These are phyloP conservation scores for Rubia tinctorum DNA, from an alignment of 305 asterid species.

Conservation along the genomic window DNA sequence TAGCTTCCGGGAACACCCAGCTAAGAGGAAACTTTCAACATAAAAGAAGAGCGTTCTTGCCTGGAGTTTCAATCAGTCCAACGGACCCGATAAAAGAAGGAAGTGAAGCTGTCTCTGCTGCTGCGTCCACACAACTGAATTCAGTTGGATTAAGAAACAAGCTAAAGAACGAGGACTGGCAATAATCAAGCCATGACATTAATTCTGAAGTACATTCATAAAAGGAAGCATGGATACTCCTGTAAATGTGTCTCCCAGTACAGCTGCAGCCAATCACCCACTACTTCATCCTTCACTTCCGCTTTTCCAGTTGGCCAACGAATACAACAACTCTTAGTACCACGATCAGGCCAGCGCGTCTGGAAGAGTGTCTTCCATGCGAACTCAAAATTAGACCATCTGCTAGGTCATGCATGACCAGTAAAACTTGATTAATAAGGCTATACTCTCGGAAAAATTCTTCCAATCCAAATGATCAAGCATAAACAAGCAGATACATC, in stretches of 20 bases:
- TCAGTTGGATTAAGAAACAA: constrained; percentile 23
- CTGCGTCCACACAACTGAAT: constrained; percentile 84
- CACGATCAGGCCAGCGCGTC: constrained; percentile 65
- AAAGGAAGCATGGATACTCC: constrained; percentile 44
- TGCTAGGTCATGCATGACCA: constrained; percentile 7
- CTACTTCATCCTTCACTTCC: constrained; percentile 34
- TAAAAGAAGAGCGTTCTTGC: constrained; percentile 30
- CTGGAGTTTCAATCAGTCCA: constrained; percentile 69
- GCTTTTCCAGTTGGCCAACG: constrained; percentile 31
- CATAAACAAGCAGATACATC: background rate
- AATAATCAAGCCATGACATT: constrained; percentile 14
- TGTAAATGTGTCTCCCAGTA: constrained; percentile 96
- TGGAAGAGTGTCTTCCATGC: constrained; percentile 58
- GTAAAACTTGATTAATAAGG: background rate
- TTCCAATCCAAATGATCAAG: background rate
- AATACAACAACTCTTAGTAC: constrained; percentile 27
- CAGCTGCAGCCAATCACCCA: constrained; percentile 68
- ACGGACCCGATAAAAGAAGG: constrained; percentile 68
- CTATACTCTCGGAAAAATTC: background rate
- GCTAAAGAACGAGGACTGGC: constrained; percentile 16
- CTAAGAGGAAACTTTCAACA: constrained; percentile 14
- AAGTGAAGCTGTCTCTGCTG: constrained; percentile 82
- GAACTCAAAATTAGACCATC: constrained; percentile 39
- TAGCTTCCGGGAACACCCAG: background rate
- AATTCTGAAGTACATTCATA: constrained; percentile 18